Conservation (phyloP, 805 yeast species). For the Saccharomycopsis fermentans region DNA sequence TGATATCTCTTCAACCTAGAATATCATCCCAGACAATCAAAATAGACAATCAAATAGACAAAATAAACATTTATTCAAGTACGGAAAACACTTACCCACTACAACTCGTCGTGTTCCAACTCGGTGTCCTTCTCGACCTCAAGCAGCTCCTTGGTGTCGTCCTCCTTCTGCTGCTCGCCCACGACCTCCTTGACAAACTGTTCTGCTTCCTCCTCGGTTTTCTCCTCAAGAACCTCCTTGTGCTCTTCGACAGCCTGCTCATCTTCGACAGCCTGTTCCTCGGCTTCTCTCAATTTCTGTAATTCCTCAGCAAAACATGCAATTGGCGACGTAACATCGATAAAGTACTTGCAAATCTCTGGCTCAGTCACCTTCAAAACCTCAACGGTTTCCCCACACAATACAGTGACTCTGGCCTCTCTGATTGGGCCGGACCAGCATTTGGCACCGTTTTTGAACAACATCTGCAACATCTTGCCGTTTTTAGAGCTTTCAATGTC, state of each 20-base stretch:
- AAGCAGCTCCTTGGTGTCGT: background rate
- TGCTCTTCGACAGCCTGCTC: background rate
- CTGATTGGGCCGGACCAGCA: slow-evolving; percentile 96
- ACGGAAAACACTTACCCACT: background rate
- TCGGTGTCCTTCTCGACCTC: background rate
- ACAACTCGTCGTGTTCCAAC: background rate
- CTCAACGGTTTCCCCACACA: slow-evolving; percentile 53
- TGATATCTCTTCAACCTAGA: too few relatives aligned
- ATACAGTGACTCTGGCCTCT: slow-evolving; percentile 50
- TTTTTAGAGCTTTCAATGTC: slow-evolving; percentile 14
- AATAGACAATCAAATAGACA: too few relatives aligned
- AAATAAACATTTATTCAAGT: too few relatives aligned
- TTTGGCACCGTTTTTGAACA: slow-evolving; percentile 53
- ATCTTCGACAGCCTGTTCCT: background rate
- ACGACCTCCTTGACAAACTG: background rate
- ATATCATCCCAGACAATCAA: too few relatives aligned
- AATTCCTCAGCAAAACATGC: slow-evolving; percentile 27
- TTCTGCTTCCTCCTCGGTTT: background rate
- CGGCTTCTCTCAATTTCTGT: background rate
- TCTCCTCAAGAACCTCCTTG: background rate
- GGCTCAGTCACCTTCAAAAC: slow-evolving; percentile 73
- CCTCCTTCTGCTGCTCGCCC: background rate
- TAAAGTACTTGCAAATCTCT: slow-evolving; percentile 71
- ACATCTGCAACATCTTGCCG: slow-evolving; percentile 23
- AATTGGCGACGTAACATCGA: slow-evolving; percentile 35